Evolutionary conservation across 176 grass and related monocot genomes (phyloP).

Genomic region (Triticum turgidum): DNA sequence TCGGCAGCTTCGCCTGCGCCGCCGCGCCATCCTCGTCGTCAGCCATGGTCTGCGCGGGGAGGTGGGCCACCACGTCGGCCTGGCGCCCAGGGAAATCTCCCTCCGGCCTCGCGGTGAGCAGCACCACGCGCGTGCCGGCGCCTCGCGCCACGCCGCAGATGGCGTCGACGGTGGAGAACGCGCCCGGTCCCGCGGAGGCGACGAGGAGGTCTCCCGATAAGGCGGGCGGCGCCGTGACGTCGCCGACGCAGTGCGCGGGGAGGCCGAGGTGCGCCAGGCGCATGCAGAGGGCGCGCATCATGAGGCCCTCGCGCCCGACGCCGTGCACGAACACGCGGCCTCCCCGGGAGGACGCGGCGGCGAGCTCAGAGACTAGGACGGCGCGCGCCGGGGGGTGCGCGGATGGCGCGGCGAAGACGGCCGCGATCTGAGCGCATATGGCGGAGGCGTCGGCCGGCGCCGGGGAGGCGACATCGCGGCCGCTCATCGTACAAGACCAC

Average conservation of each 20-base stretch:
- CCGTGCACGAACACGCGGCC: constrained; percentile 76
- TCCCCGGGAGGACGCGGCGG: constrained; percentile 1
- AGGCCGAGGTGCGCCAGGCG: constrained; percentile 83
- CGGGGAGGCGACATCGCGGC: neutral
- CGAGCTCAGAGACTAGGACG: constrained; percentile 39
- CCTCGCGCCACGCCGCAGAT: constrained; percentile 66
- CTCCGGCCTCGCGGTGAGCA: constrained; percentile 60
- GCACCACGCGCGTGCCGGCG: constrained; percentile 55
- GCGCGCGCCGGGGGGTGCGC: constrained; percentile 28
- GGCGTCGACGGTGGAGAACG: constrained; percentile 90
- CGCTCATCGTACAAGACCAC: constrained; percentile 26
- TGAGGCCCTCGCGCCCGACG: constrained; percentile 94
- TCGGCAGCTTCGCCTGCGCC: constrained; percentile 59
- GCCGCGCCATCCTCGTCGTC: constrained; percentile 34
- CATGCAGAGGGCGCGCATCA: constrained; percentile 95
- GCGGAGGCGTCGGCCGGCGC: constrained; percentile 20
- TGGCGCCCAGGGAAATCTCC: constrained; percentile 42
- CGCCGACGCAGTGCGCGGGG: constrained; percentile 63
- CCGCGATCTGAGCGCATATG: constrained; percentile 75
- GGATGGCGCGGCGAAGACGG: constrained; percentile 55
- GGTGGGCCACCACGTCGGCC: constrained; percentile 54
- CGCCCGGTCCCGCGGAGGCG: constrained; percentile 68
- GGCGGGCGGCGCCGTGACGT: constrained; percentile 61
- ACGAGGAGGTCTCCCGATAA: constrained; percentile 55
- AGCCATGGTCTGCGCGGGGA: constrained; percentile 87